Base-by-base conservation (phyloP, 768 basidiomycete genomes). In the Porpolomopsis calyptriformis region DNA sequence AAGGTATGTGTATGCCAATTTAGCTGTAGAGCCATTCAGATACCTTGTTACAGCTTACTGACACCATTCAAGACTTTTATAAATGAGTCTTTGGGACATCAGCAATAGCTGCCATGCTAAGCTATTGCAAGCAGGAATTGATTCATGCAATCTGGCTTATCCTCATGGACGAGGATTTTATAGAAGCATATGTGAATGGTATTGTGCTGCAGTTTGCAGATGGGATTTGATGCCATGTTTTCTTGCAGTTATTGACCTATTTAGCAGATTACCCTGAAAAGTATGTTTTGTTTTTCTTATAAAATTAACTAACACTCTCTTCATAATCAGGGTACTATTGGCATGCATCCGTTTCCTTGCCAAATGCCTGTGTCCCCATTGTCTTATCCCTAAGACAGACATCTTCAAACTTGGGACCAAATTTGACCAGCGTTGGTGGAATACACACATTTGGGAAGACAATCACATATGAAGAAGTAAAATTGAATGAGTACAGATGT, bases 191-290 rank as follows among this genome's bases (percentile, higher is more conserved):
- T 36, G 8, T 20, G 10, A 50, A 61, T 45, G 58, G 62, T 0
- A 54, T 60, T 1, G 54, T 61, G 0, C 38, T 60, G 2, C 27
- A 12, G 3, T 63, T 58, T 33, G 61, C 61, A 3, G 61, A 62
- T 44, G 57, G 57, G 12, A 39, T 52, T 5, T n/a, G 38, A 3
- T 49, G 54, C 0, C 43, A 51, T 7, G 31, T 62, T 1, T 59
- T 57, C 26, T 54, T 38, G 0, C 46, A 40, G 0, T 38, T 62
- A 0, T 57, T 62, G 23, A 53, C 60, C 0, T 62, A 62, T 29
- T 42, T 55, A 1, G 61, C 56, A 6, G 54, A 63, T 37, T 63
- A 63, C 46, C 61, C n/a, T n/a, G n/a, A n/a, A n/a, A n/a, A n/a
- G n/a, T n/a, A n/a, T n/a, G n/a, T 23, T 25, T 12, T 10, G 2